These are phyloP conservation scores for Tulasnella sp. DNA, from an alignment of 768 basidiomycete species.

Conservation along the genomic window DNA sequence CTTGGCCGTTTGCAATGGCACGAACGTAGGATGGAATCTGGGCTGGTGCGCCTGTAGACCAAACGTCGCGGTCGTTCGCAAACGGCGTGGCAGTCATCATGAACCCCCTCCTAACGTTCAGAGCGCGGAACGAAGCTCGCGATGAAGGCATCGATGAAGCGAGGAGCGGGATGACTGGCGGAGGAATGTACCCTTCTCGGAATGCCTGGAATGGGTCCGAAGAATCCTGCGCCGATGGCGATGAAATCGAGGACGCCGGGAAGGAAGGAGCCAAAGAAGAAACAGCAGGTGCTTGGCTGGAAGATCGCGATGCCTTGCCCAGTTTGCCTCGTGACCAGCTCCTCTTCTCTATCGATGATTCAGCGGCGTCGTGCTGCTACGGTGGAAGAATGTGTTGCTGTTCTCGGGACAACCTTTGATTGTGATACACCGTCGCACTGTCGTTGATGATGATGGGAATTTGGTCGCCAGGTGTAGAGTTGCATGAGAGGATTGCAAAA, in stretches of 20 bases:
- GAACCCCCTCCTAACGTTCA: too few species aligned
- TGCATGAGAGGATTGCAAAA: not conserved
- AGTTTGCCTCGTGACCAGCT: conserved; percentile 12
- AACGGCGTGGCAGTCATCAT: too few species aligned
- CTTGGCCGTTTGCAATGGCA: too few species aligned
- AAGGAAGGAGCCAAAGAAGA: not conserved
- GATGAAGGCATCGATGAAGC: not conserved
- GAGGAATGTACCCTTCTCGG: conserved; percentile 13
- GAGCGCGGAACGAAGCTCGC: not conserved
- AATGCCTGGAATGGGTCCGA: conserved; percentile 16
- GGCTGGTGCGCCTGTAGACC: too few species aligned
- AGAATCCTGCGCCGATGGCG: not conserved
- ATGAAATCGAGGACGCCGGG: not conserved
- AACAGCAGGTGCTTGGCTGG: not conserved
- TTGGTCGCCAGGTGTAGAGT: not conserved
- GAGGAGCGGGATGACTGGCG: not conserved
- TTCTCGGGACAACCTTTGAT: too few species aligned
- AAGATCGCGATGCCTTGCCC: conserved; percentile 12
- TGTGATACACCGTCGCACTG: too few species aligned
- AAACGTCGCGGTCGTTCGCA: too few species aligned
- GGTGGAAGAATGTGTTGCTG: too few species aligned
- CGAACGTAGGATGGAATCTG: too few species aligned
- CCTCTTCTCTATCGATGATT: not conserved
- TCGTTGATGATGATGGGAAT: too few species aligned
- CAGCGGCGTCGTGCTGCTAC: not conserved